Conservation (phyloP, 1,284 basidiomycete species). For the Porodaedalea pini region DNA sequence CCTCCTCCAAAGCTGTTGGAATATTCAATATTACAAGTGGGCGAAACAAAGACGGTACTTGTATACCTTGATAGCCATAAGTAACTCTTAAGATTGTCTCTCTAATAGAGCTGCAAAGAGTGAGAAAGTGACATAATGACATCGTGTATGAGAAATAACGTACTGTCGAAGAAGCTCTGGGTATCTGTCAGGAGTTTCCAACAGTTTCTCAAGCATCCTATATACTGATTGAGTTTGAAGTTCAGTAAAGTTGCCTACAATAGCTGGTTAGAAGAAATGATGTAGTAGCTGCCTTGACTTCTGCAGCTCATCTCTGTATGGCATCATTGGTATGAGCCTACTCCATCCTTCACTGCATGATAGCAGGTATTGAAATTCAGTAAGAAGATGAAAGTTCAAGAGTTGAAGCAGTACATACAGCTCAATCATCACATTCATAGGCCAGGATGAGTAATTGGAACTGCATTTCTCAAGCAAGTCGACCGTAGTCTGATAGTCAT, state of each 20-base stretch:
- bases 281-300: too few species aligned
- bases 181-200: neutral
- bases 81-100: too few species aligned
- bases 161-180: conserved; percentile 5
- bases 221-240: too few species aligned
- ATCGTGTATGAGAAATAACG: neutral
- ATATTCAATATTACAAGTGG: too few species aligned
- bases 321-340: too few species aligned
- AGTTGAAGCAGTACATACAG: conserved; percentile 30
- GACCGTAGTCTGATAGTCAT: conserved; percentile 47
- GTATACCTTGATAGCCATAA: conserved; percentile 14
- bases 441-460: conserved; percentile 68
- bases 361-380: too few species aligned
- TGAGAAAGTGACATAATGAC: neutral
- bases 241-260: too few species aligned
- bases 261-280: too few species aligned
- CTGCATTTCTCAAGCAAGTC: conserved; percentile 68
- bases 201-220: too few species aligned
- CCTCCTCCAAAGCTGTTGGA: neutral
- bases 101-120: neutral
- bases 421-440: conserved; percentile 42
- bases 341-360: conserved; percentile 4
- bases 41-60: too few species aligned
- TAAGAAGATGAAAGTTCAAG: neutral
- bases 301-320: too few species aligned